A percentile compares a stretch with the other conserved stretches of the same genome.
Conservation (phyloP, 179 eudicot species). For the Heliamphora pulchella region DNA sequence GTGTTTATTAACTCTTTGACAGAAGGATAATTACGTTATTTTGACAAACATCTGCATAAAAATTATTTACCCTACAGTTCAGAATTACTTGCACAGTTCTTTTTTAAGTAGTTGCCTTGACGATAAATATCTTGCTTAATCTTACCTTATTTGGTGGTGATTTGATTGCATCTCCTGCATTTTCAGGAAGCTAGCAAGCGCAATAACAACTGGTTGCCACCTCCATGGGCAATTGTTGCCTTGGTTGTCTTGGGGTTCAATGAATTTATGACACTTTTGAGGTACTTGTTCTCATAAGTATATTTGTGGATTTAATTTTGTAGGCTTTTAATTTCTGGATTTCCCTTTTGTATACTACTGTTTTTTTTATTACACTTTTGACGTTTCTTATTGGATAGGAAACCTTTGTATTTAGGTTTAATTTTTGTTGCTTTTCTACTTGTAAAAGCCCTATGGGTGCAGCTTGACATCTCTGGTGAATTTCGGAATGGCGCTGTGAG, state of each 20-base stretch:
- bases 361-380: conserved; percentile 2
- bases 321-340: background rate
- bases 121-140: too few species aligned
- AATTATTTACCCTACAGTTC: background rate
- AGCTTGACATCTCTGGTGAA: conserved; percentile 71
- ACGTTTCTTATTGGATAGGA: conserved; percentile 42
- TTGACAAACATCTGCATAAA: background rate
- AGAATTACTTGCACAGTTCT: background rate
- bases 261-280: conserved; percentile 86
- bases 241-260: conserved; percentile 75
- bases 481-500: conserved; percentile 84
- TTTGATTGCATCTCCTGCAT: background rate
- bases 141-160: background rate
- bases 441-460: conserved; percentile 88
- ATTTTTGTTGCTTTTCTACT: conserved; percentile 75
- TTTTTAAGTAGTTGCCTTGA: too few species aligned
- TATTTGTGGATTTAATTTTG: conserved; percentile 5
- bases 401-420: conserved; percentile 69
- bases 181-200: conserved; percentile 83
- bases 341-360: background rate
- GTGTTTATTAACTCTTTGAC: background rate
- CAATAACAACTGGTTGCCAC: conserved; percentile 89
- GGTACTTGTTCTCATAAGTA: conserved; percentile 24
- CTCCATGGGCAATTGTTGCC: conserved; percentile 98
- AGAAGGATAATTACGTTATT: background rate